Evolutionary conservation across 495 filamentous ascomycete genomes (phyloP), one percentile per base, ranked within the genome.

Genomic region (Aspergillus bridgeri): DNA sequence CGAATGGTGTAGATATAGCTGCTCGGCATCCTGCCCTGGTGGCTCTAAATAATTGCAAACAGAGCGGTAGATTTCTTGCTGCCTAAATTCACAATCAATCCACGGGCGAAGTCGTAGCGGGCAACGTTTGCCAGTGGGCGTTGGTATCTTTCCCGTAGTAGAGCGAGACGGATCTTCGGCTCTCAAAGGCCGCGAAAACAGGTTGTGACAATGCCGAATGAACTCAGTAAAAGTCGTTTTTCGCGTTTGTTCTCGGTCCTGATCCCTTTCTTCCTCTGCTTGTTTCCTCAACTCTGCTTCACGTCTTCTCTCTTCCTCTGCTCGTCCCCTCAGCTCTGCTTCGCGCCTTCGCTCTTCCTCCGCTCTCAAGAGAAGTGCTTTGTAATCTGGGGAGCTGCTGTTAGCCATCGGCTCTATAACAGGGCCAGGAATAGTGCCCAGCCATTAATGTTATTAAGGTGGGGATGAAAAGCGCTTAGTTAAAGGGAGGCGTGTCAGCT

Each of bases 151-250:
- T 21, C 67, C 68, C 48, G 59, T 65, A 38, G 69, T 77, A 22
- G 65, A 76, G 58, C 59, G 56, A 65, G 59, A 75, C 43, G 63
- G 61, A 17, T 42, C 33, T 49, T 49, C 53, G 18, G 60, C 62
- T 64, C 56, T 53, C 25, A 69, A 45, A 13, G 47, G 61, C 9
- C 60, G 53, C 8, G 59, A 77, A 42, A 77, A 58, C 21, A 73
- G 57, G 51, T 66, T 54, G 44, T 77, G 69, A 55, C 69, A 74
- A 43, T 60, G 44, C 47, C 48, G 58, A 42, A 77, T 60, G 59
- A 74, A 66, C 54, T 75, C 75, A 58, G 23, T 54, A 54, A 74
- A 72, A 52, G 72, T 68, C 38, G 73, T 76, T 21, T 5, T 65
- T 59, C 25, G 50, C 43, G 46, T 63, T 33, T 46, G 57, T 19